phyloP scores from a whole-genome alignment of 2,329 filamentous ascomycete genomes.

The Venturia asperata region DNA sequence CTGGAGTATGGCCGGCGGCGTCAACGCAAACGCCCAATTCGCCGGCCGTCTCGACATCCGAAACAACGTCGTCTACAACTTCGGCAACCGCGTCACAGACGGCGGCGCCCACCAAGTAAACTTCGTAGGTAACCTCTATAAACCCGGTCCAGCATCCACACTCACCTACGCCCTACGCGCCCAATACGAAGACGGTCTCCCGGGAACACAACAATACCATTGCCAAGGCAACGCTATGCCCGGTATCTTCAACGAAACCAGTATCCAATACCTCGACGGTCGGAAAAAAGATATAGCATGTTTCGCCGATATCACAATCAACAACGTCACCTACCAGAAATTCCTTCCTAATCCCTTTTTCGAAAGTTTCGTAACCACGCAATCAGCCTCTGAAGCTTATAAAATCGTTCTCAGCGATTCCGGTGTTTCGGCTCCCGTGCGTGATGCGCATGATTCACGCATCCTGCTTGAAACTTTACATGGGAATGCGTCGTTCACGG shows the following conservation, averaged over 20 bases:
- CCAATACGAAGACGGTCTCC: constrained; percentile 47
- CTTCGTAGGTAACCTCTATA: constrained; percentile 52
- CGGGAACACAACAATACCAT: constrained; percentile 37
- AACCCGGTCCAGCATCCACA: constrained; percentile 46
- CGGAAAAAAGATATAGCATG: constrained; percentile 33
- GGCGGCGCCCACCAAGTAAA: constrained; percentile 48
- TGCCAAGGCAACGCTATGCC: constrained; percentile 32
- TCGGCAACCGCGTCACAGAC: constrained; percentile 41
- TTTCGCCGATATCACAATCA: constrained; percentile 37
- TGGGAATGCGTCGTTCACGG: constrained; percentile 27
- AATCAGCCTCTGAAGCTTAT: constrained; percentile 34
- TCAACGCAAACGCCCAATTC: constrained; percentile 49
- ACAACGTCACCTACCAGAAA: constrained; percentile 16
- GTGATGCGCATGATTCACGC: constrained; percentile 40
- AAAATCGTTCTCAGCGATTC: constrained; percentile 35
- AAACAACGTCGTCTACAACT: constrained; percentile 50
- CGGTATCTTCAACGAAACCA: neutral
- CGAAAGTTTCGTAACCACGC: constrained; percentile 30
- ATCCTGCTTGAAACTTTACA: constrained; percentile 41
- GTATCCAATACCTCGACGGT: constrained; percentile 39
- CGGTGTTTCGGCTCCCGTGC: constrained; percentile 36
- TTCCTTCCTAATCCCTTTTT: constrained; percentile 39
- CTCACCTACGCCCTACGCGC: constrained; percentile 45
- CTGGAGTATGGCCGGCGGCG: constrained; percentile 39
- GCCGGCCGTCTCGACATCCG: constrained; percentile 51